Percentiles rank a stretch among this genome's conserved stretches.
Conservation (phyloP, 129 eudicot genomes). For the Kitagawia praeruptora region DNA sequence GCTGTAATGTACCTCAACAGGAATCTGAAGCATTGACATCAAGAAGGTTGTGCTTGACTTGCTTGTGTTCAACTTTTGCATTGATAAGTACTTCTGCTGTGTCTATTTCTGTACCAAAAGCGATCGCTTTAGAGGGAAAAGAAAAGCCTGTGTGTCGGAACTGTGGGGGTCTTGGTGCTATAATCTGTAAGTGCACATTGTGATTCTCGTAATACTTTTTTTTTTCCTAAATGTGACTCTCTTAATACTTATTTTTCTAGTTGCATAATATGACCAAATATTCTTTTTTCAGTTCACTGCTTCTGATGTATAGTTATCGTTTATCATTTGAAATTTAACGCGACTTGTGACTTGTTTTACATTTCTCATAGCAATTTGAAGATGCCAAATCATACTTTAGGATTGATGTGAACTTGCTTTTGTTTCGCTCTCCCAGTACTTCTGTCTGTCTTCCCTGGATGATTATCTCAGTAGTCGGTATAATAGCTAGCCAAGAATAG, state of each 20-base stretch:
- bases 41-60: conserved; percentile 62
- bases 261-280: neutral
- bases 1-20: conserved; percentile 27
- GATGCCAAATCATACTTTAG: neutral
- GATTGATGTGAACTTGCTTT: neutral
- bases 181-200: conserved; percentile 61
- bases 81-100: conserved; percentile 36
- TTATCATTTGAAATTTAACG: neutral
- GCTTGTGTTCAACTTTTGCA: conserved; percentile 66
- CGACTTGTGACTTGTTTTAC: neutral
- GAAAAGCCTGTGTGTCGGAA: conserved; percentile 74
- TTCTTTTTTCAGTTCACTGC: neutral
- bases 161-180: conserved; percentile 87
- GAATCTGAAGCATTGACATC: conserved; percentile 39
- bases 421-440: neutral
- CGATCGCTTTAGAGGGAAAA: conserved; percentile 41
- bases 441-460: neutral
- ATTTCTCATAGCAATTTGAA: neutral
- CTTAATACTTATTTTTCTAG: too few relatives aligned
- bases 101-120: conserved; percentile 28
- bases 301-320: neutral
- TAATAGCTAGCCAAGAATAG: neutral
- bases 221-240: neutral
- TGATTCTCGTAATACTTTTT: neutral
- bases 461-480: neutral